phyloP scores from a whole-genome alignment of 1,284 basidiomycete genomes.

The Moesziomyces globuligerus region DNA sequence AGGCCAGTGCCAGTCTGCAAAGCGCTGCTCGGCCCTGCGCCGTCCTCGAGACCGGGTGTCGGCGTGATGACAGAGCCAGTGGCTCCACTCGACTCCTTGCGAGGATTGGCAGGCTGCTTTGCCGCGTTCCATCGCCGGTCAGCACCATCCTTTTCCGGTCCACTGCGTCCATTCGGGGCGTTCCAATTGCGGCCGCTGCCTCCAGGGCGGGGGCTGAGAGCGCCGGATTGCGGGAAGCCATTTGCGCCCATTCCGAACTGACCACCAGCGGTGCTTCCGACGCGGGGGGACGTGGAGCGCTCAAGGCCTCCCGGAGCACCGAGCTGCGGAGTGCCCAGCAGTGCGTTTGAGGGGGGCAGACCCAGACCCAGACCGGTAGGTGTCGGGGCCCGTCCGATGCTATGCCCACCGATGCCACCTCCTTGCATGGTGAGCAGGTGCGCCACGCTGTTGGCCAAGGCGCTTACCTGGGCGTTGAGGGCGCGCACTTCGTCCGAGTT shows the following conservation, averaged over 20 bases:
- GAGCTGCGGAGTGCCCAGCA: conserved; percentile 39
- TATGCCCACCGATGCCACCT: conserved; percentile 14
- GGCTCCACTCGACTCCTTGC: conserved; percentile 9
- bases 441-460: conserved; percentile 51
- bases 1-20: conserved; percentile 70
- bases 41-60: conserved; percentile 30
- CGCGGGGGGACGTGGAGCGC: conserved; percentile 38
- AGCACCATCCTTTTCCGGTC: conserved; percentile 9
- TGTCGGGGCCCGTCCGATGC: not conserved
- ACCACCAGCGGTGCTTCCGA: conserved; percentile 17
- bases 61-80: conserved; percentile 9
- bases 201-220: conserved; percentile 39
- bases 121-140: conserved; percentile 38
- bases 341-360: conserved; percentile 8
- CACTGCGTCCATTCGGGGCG: conserved; percentile 7
- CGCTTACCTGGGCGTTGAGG: conserved; percentile 52
- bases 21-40: not conserved
- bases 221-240: conserved; percentile 17
- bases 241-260: conserved; percentile 15
- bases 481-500: conserved; percentile 49
- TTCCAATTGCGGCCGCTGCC: conserved; percentile 36
- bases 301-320: conserved; percentile 28
- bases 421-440: conserved; percentile 49
- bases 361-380: conserved; percentile 41
- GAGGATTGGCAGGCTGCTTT: conserved; percentile 10